A percentile compares a stretch with the other conserved stretches of the same genome.
Evolutionary conservation across 805 yeast species (phyloP).

Genomic region (Wickerhamomyces strasburgensis): DNA sequence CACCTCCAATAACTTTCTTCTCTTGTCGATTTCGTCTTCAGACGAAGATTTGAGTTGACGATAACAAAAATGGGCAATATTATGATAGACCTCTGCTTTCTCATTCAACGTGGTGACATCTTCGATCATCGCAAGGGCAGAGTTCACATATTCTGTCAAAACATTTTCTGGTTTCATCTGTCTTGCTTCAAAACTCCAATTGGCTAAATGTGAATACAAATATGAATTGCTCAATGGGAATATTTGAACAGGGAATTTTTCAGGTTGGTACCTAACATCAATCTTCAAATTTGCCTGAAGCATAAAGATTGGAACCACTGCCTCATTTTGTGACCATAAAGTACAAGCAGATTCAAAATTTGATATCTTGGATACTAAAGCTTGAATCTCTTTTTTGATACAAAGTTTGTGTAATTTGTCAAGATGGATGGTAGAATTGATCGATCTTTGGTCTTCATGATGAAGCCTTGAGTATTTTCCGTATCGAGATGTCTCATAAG

Average conservation of each 20-base stretch:
- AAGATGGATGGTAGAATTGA: slow-evolving; percentile 44
- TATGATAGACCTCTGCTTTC: slow-evolving; percentile 45
- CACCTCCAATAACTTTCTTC: slow-evolving; percentile 34
- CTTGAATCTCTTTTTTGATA: neutral
- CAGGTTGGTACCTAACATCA: slow-evolving; percentile 5
- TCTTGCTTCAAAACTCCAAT: slow-evolving; percentile 70
- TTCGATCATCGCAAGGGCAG: slow-evolving; percentile 15
- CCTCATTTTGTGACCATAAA: slow-evolving; percentile 61
- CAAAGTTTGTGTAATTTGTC: slow-evolving; percentile 31
- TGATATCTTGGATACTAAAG: slow-evolving; percentile 11
- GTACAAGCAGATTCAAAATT: slow-evolving; percentile 50
- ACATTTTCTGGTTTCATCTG: slow-evolving; percentile 61
- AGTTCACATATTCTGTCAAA: slow-evolving; percentile 50
- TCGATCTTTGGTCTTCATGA: slow-evolving; percentile 42
- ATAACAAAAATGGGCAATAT: slow-evolving; percentile 72
- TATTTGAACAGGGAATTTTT: slow-evolving; percentile 3
- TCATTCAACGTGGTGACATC: slow-evolving; percentile 21
- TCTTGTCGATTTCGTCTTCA: slow-evolving; percentile 39
- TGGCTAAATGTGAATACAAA: slow-evolving; percentile 41
- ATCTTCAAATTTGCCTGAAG: slow-evolving; percentile 30
- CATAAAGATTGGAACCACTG: slow-evolving; percentile 52
- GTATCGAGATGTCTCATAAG: slow-evolving; percentile 38
- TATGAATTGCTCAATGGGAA: slow-evolving; percentile 21
- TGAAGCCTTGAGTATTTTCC: slow-evolving; percentile 36
- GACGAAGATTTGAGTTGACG: slow-evolving; percentile 46